A percentile compares a stretch with the other conserved stretches of the same genome.
These are phyloP conservation scores for Aegilops tauschii DNA, from an alignment of 176 grass and related monocot species.

Conservation along the genomic window DNA sequence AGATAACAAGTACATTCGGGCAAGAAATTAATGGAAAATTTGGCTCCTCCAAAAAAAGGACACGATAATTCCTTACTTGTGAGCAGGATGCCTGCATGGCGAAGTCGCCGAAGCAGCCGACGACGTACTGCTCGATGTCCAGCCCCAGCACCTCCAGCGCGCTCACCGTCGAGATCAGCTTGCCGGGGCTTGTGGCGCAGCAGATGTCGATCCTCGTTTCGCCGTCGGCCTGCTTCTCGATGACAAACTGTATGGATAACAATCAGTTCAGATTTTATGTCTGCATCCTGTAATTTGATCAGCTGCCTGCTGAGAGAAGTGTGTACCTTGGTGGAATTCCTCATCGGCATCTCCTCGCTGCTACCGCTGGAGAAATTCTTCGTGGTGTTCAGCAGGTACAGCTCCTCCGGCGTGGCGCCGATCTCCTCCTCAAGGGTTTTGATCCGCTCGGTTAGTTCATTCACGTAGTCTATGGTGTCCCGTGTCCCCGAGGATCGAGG, in stretches of 20 bases:
- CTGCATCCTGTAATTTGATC: too few relatives aligned
- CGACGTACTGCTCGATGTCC: conserved; percentile 77
- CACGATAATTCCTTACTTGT: conserved; percentile 36
- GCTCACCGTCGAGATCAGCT: conserved; percentile 62
- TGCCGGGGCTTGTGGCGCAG: conserved; percentile 53
- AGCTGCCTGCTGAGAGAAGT: background rate
- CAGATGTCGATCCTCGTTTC: conserved; percentile 68
- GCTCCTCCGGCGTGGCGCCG: conserved; percentile 25
- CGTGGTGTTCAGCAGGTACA: conserved; percentile 41
- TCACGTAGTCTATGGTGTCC: conserved; percentile 82
- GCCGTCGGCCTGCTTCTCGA: conserved; percentile 52
- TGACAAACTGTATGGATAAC: conserved; percentile 53
- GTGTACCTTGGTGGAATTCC: conserved; percentile 67
- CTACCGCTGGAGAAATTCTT: conserved; percentile 26
- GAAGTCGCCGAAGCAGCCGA: conserved; percentile 83
- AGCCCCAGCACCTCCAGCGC: conserved; percentile 57
- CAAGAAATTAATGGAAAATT: background rate
- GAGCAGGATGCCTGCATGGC: conserved; percentile 73
- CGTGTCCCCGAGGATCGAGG: conserved; percentile 83
- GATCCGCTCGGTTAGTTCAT: conserved; percentile 70
- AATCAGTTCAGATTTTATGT: background rate
- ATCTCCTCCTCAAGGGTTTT: conserved; percentile 61
- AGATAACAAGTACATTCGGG: background rate
- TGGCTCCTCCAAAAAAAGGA: too few relatives aligned
- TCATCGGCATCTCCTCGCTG: conserved; percentile 62